Base-by-base conservation (phyloP, 2,329 filamentous ascomycete genomes). In the Paraconiothyrium sp. region DNA sequence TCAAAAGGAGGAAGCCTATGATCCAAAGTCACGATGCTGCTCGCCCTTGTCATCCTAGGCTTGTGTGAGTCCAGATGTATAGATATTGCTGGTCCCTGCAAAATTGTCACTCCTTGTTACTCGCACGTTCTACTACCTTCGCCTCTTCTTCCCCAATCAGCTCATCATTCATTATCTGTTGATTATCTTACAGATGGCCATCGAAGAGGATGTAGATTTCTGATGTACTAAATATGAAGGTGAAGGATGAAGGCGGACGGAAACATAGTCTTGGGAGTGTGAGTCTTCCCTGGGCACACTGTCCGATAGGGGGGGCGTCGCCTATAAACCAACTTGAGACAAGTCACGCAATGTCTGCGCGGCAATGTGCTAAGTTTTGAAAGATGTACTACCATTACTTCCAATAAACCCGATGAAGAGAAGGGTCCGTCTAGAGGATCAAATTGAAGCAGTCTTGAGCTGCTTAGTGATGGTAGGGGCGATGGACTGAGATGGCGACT, bases 1-100 rank as follows among this genome's bases (percentile, higher is more conserved):
- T 63, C 60, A 20, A 57, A 63, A 43, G 74, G 72, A 10, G 70
- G 67, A 4, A 58, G 44, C 8, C 57, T 67, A 37, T 69, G 52
- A 65, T 13, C 7, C 3, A n/a, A 41, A 41, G 39, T 5, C 6
- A n/a, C 39, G 27, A 41, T 16, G 16, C 4, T 41, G 16, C 39
- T 16, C 4, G 16, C 14, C 8, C 7, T 16, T n/a, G 1, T n/a
- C 39, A 6, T n/a, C 16, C 39, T 1, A n/a, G 16, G 14, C 14
- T 20, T 16, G 39, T 14, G 37, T 39, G 37, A 39, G 1, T 16
- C 10, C 14, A 14, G 37, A 13, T 39, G 5, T 39, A 6, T 39
- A 5, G 37, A 14, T 13, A 14, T 39, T 16, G 2, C 37, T 39
- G 37, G 27, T 30, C 4, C 27, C 27, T 6, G 27, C 27, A 30